These are phyloP conservation scores for Davidsoniella eucalypti DNA, from an alignment of 2,329 filamentous ascomycete species.

Conservation along the genomic window DNA sequence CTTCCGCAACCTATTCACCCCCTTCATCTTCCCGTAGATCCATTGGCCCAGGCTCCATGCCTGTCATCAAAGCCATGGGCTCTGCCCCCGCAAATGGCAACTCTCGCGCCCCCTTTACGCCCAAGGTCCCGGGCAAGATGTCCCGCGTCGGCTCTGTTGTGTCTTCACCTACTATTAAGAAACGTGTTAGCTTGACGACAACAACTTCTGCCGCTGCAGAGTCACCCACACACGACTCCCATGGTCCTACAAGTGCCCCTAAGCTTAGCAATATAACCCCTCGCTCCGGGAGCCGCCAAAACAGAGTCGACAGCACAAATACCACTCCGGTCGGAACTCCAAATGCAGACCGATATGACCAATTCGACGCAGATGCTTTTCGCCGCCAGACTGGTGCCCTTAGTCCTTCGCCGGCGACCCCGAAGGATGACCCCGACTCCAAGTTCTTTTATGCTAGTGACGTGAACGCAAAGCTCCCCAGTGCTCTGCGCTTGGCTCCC, in stretches of 20 bases:
- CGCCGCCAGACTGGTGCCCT: slow-evolving; percentile 23
- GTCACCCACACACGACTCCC: slow-evolving; percentile 29
- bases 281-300: slow-evolving; percentile 57
- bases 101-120: slow-evolving; percentile 30
- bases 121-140: slow-evolving; percentile 36
- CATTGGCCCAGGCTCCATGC: not conserved
- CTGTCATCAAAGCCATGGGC: slow-evolving; percentile 10
- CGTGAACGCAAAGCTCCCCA: slow-evolving; percentile 32
- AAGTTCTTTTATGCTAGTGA: slow-evolving; percentile 94
- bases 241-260: slow-evolving; percentile 1
- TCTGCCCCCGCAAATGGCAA: not conserved
- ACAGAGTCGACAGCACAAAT: slow-evolving; percentile 49
- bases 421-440: slow-evolving; percentile 25
- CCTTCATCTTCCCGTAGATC: not conserved
- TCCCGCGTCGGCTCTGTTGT: slow-evolving; percentile 14
- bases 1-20: slow-evolving; percentile 24
- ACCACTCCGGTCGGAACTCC: slow-evolving; percentile 50
- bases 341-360: slow-evolving; percentile 24
- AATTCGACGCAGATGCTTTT: slow-evolving; percentile 4
- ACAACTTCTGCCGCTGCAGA: not conserved
- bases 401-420: slow-evolving; percentile 21
- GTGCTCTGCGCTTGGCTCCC: slow-evolving; percentile 23
- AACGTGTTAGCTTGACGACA: not conserved
- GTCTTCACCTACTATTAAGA: not conserved
- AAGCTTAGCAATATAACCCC: slow-evolving; percentile 56